Conservation (phyloP, 176 grass and related monocot genomes). For the Rhynchospora tenuis region DNA sequence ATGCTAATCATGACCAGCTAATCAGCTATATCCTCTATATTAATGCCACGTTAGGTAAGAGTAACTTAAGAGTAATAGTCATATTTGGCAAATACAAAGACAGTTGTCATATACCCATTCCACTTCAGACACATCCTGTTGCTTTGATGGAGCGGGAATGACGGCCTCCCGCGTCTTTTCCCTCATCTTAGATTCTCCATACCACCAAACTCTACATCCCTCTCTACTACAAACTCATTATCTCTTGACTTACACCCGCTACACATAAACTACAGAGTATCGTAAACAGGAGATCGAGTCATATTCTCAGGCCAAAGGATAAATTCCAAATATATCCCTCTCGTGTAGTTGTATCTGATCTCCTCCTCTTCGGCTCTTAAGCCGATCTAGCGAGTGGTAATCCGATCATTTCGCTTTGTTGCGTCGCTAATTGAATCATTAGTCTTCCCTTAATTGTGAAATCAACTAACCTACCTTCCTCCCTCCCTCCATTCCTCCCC, state of each 20-base stretch:
- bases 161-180: slow-evolving; percentile 21
- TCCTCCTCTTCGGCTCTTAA: background rate
- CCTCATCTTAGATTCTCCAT: background rate
- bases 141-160: slow-evolving; percentile 31
- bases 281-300: background rate
- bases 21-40: too few species aligned
- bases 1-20: background rate
- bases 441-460: background rate
- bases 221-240: background rate
- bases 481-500: background rate
- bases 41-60: background rate
- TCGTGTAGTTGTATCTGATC: background rate
- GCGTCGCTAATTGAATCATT: background rate
- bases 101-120: background rate
- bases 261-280: background rate
- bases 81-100: background rate
- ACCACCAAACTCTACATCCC: background rate
- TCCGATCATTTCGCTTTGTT: slow-evolving; percentile 21
- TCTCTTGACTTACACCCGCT: background rate
- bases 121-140: slow-evolving; percentile 11
- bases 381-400: slow-evolving; percentile 21
- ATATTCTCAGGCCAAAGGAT: background rate
- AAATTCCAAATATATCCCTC: slow-evolving; percentile 5
- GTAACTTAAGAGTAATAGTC: background rate
- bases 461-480: background rate